These are phyloP conservation scores for Cladosporium sphaerospermum DNA, from an alignment of 2,329 filamentous ascomycete species.

Conservation along the genomic window DNA sequence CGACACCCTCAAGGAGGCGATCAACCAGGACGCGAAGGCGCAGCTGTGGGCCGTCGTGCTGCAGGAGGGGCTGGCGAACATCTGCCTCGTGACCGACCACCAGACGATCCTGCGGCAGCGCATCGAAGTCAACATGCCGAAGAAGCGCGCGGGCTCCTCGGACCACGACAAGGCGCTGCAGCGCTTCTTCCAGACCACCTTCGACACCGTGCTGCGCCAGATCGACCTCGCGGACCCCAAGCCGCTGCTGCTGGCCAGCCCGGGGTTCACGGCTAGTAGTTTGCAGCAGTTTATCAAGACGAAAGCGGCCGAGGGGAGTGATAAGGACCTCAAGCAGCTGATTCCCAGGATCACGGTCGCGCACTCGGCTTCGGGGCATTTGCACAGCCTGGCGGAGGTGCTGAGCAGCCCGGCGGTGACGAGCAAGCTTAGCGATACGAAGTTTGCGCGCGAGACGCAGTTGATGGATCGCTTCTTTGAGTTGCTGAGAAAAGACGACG, in stretches of 20 bases:
- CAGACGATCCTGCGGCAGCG: slow-evolving; percentile 68
- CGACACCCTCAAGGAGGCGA: slow-evolving; percentile 69
- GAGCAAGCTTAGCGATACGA: slow-evolving; percentile 73
- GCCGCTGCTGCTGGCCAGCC: slow-evolving; percentile 78
- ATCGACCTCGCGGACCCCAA: slow-evolving; percentile 66
- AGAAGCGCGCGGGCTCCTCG: slow-evolving; percentile 57
- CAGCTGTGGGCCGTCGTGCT: slow-evolving; percentile 87
- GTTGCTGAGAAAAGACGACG: slow-evolving; percentile 74
- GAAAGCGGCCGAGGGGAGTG: slow-evolving; percentile 57
- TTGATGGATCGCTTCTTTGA: slow-evolving; percentile 80
- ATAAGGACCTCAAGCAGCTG: slow-evolving; percentile 62
- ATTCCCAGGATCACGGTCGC: slow-evolving; percentile 64
- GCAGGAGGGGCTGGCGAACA: slow-evolving; percentile 80
- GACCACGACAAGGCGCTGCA: slow-evolving; percentile 54
- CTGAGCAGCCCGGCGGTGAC: slow-evolving; percentile 74
- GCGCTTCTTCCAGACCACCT: slow-evolving; percentile 70
- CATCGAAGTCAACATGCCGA: slow-evolving; percentile 60
- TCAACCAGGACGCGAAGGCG: slow-evolving; percentile 71
- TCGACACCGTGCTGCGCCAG: slow-evolving; percentile 69
- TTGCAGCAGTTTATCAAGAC: slow-evolving; percentile 70
- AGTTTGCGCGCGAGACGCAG: slow-evolving; percentile 75
- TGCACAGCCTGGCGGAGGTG: slow-evolving; percentile 83
- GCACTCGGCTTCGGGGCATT: slow-evolving; percentile 76
- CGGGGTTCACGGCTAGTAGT: slow-evolving; percentile 75
- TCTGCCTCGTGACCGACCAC: slow-evolving; percentile 74